phyloP scores from a whole-genome alignment of 495 filamentous ascomycete genomes.

The Astrothelium macrocarpum region DNA sequence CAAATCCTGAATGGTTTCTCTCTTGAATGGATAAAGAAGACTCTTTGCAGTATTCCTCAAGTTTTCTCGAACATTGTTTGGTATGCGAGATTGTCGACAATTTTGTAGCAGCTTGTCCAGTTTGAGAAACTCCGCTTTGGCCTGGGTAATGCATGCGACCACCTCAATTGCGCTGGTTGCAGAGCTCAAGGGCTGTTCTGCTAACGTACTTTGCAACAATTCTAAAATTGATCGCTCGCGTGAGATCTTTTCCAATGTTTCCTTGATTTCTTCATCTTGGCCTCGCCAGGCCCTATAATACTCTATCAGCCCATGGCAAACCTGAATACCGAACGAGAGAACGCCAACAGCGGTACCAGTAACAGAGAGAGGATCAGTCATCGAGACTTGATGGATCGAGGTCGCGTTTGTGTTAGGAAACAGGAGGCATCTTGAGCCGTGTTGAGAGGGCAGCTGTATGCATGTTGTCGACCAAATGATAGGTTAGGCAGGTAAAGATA shows the following conservation, averaged over 20 bases:
- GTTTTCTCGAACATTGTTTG: not conserved
- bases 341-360: conserved; percentile 6
- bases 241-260: not conserved
- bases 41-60: not conserved
- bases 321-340: not conserved
- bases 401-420: not conserved
- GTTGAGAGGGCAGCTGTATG: too few relatives aligned
- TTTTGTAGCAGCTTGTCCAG: not conserved
- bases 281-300: not conserved
- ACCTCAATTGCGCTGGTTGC: not conserved
- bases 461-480: too few relatives aligned
- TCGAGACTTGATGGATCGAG: not conserved
- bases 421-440: not conserved
- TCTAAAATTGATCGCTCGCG: not conserved
- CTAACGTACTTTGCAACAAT: not conserved
- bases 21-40: not conserved
- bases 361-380: conserved; percentile 5
- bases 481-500: too few relatives aligned
- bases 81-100: not conserved
- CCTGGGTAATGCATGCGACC: not conserved
- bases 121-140: not conserved
- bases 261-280: conserved; percentile 2
- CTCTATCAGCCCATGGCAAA: not conserved
- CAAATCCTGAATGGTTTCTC: not conserved
- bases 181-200: not conserved